phyloP scores from a whole-genome alignment of 805 yeast species.

The Candida endomychidarum region DNA sequence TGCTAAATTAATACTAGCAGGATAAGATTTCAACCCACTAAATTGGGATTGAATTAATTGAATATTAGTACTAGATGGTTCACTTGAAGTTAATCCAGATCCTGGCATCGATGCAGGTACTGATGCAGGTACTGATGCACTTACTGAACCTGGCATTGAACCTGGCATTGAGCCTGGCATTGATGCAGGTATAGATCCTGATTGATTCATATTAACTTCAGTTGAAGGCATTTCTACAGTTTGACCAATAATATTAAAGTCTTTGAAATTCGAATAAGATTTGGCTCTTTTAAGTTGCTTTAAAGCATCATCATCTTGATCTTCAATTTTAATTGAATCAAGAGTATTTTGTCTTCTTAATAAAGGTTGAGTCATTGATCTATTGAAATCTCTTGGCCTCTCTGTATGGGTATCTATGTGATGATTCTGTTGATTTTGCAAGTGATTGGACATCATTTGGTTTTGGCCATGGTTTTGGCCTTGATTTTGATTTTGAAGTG shows the following conservation, averaged over 20 bases:
- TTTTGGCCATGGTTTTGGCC: not conserved
- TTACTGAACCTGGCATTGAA: not conserved
- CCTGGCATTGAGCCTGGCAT: not conserved
- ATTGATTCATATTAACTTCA: not conserved
- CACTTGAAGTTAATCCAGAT: conserved; percentile 1
- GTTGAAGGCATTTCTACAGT: conserved; percentile 1
- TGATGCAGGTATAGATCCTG: not conserved
- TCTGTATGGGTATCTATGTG: too few relatives aligned
- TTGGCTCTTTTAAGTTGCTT: conserved; percentile 40
- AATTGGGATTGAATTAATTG: conserved; percentile 30
- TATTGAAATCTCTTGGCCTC: conserved; percentile 5
- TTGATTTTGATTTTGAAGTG: not conserved
- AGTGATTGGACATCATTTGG: too few relatives aligned
- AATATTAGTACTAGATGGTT: conserved; percentile 13
- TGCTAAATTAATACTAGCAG: conserved; percentile 54
- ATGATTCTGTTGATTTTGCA: not conserved
- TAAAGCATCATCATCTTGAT: conserved; percentile 44
- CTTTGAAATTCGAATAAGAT: conserved; percentile 19
- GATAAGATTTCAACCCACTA: conserved; percentile 38
- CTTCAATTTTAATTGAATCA: conserved; percentile 36
- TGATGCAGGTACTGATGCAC: conserved; percentile 6
- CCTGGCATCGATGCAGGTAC: not conserved
- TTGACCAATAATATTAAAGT: conserved; percentile 2
- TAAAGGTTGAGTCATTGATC: conserved; percentile 14
- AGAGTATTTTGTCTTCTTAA: conserved; percentile 27